Base-by-base conservation (phyloP, 1,284 basidiomycete genomes). In the Pascua guehoae region DNA sequence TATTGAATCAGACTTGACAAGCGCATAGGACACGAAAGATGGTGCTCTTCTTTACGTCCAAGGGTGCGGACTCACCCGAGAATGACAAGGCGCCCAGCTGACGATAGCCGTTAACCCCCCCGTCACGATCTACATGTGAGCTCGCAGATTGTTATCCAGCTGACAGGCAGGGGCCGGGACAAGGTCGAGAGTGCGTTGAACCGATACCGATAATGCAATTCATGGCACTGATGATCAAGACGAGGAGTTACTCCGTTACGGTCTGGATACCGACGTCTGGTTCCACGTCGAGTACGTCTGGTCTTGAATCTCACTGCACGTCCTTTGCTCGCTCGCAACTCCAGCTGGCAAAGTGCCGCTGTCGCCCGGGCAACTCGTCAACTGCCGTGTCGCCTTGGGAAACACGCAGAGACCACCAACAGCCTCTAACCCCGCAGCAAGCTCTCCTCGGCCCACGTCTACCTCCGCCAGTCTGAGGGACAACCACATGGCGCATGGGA, bases 241-340 rank as follows among this genome's bases (percentile, higher is more conserved):
- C 79, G 93, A 97, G 75, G 92, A 96, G 52, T 80, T 98, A 42
- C 91, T 98, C 69, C 88, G 86, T 76, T 94, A 92, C 70, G 93
- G 91, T 7, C 88, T 80, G 32, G 74, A 79, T 14, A 72, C 78
- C 8, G 79, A 82, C 66, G 72, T 84, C 18, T 84, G 83, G 83
- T 82, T 83, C 57, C 82, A 83, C 62, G 81, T 83, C 40, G 82
- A 83, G 78, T 76, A 39, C 24, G 24, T 32, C 24, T 32, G 24
- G 24, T 32, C 3, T 32, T 32, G 24, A 32, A 32, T 32, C 24
- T 32, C 24, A 4, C 24, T 32, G 24, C 24, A 3, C 24, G 24
- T 7, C 24, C 24, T 32, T 1, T 32, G 46, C 11, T 15, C 32
- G 24, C 12, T 11, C n/a, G n/a, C n/a, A n/a, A n/a, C n/a, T 32